phyloP scores from a whole-genome alignment of 2,329 filamentous ascomycete species.

The Fonsecaea nubica region DNA sequence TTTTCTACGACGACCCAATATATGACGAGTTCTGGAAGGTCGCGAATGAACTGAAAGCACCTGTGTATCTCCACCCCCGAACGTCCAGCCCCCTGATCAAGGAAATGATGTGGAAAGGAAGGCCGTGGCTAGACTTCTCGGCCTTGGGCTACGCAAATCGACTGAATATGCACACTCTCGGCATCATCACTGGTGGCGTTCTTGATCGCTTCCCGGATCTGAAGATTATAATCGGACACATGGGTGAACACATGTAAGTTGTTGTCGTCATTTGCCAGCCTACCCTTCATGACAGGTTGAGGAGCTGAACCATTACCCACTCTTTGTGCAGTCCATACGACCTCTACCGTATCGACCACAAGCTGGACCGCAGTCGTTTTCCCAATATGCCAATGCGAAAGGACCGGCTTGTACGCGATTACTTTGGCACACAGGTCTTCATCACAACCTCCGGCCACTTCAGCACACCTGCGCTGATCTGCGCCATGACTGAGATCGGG shows the following conservation, averaged over 20 bases:
- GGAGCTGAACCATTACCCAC: neutral
- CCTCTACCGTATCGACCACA: constrained; percentile 44
- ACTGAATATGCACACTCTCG: constrained; percentile 44
- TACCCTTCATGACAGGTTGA: neutral
- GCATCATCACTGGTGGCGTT: constrained; percentile 59
- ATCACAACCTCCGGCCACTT: constrained; percentile 51
- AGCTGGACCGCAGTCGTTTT: constrained; percentile 35
- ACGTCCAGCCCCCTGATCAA: constrained; percentile 53
- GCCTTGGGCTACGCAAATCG: constrained; percentile 34
- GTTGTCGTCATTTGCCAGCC: neutral
- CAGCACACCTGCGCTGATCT: constrained; percentile 47
- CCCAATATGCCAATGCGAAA: constrained; percentile 36
- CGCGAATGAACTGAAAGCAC: constrained; percentile 30
- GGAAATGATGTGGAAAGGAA: constrained; percentile 24
- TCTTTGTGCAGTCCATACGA: constrained; percentile 60
- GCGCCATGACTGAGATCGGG: constrained; percentile 49
- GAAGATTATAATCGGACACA: constrained; percentile 62
- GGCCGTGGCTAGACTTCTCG: constrained; percentile 34
- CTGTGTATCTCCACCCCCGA: constrained; percentile 43
- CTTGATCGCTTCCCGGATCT: constrained; percentile 62
- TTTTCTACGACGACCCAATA: constrained; percentile 68
- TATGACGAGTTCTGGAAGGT: constrained; percentile 56
- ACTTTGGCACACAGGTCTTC: constrained; percentile 50
- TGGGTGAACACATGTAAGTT: constrained; percentile 44
- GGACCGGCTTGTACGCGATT: constrained; percentile 45